Percentiles rank a stretch among this genome's conserved stretches.
Evolutionary conservation across 176 grass and related monocot genomes (phyloP).

Genomic region (Triticum urartu): DNA sequence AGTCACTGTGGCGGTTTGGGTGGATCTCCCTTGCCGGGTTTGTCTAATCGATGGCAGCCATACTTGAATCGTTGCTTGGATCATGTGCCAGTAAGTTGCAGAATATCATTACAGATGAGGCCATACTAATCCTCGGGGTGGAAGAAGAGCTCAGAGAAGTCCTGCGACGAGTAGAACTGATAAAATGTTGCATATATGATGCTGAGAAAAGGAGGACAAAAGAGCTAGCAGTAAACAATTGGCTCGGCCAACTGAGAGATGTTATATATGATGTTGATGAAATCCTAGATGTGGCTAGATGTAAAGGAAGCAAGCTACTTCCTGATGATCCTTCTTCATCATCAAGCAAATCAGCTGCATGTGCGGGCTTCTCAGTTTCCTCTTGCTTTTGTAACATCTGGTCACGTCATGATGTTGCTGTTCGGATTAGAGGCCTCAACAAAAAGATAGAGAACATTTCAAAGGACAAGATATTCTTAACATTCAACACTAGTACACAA

Average conservation of each 20-base stretch:
- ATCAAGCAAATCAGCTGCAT: not conserved
- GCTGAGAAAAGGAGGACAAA: slow-evolving; percentile 25
- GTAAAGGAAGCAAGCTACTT: slow-evolving; percentile 7
- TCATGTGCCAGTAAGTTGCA: not conserved
- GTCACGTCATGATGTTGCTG: not conserved
- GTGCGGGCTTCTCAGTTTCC: not conserved
- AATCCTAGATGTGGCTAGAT: slow-evolving; percentile 33
- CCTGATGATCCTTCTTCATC: not conserved
- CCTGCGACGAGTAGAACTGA: not conserved
- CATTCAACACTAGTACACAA: not conserved
- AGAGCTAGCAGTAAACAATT: slow-evolving; percentile 14
- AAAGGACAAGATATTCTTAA: not conserved
- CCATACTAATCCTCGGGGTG: slow-evolving; percentile 4
- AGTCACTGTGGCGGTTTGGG: too few relatives aligned
- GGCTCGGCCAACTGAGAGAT: slow-evolving; percentile 40
- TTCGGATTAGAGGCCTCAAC: not conserved
- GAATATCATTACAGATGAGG: slow-evolving; percentile 19
- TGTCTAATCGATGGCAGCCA: slow-evolving; percentile 17
- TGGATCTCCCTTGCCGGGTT: too few relatives aligned
- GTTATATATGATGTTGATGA: slow-evolving; percentile 47
- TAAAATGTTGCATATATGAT: slow-evolving; percentile 15
- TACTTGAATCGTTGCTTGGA: slow-evolving; percentile 22
- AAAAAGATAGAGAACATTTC: not conserved
- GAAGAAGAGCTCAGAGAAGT: slow-evolving; percentile 24
- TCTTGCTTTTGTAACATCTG: not conserved